Evolutionary conservation across 2,329 filamentous ascomycete genomes (phyloP), one percentile per base, ranked within the genome.

Genomic region (Rhinocladiella similis): DNA sequence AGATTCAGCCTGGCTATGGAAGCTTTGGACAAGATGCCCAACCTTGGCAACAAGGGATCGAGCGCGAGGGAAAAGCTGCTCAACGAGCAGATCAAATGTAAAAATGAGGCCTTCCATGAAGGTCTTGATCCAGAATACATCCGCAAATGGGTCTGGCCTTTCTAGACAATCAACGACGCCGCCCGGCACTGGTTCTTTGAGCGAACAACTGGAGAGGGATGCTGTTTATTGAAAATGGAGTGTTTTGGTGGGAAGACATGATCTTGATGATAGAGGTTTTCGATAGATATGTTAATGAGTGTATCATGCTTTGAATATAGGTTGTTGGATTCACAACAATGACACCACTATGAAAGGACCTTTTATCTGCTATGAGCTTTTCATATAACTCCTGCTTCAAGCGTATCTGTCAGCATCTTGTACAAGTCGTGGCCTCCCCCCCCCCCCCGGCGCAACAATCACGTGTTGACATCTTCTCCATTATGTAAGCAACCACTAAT

Each of bases 1-100:
- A 81, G 89, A 25, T 92, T 88, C 75, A 89, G 85, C 64, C 74
- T 92, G 36, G 88, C 89, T 9, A 90, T 92, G 59, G 84, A 88
- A 66, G 89, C 88, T 13, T 87, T 92, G 56, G 88, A 91, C 65
- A 80, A 82, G 60, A 81, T 90, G 66, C 76, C 79, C 6, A 71
- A 73, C 1, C 73, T 91, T 29, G 80, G 82, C 14, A 90, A 90
- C 73, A 82, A 77, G 53, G 87, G 83, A 1, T 74, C 83, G 0
- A 73, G 78, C 0, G 82, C 84, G 0, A 75, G 88, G 20, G 86
- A 91, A 74, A 76, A 76, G 54, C 76, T 92, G 63, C 71, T 85
- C 59, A 83, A 87, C 64, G 74, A 80, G 62, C 86, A 88, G 76
- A 83, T 90, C 64, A 74, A 75, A 49, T 85, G 85, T 1, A 80